These are phyloP conservation scores for Metschnikowia proteae DNA, from an alignment of 805 yeast species.

Conservation along the genomic window DNA sequence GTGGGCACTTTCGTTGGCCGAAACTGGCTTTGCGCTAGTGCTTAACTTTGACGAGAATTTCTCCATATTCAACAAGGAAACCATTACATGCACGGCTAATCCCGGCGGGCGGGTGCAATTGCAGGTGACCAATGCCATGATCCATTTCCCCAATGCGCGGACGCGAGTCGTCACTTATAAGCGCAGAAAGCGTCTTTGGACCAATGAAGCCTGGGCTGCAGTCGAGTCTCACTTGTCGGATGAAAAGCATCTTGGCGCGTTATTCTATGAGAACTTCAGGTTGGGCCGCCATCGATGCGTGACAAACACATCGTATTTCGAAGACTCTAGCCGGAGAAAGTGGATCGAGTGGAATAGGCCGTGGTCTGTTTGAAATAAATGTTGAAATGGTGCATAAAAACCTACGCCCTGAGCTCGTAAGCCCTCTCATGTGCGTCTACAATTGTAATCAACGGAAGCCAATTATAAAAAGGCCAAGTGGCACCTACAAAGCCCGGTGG, in stretches of 20 bases:
- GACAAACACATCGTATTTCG: conserved; percentile 12
- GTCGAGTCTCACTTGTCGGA: conserved; percentile 9
- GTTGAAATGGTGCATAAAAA: no score
- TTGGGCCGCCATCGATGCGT: conserved; percentile 17
- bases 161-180: conserved; percentile 9
- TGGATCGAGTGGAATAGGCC: conserved; percentile 13
- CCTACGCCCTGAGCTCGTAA: no score
- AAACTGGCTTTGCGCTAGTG: conserved; percentile 5
- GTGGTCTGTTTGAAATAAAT: neutral
- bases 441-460: no score
- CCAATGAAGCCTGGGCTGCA: conserved; percentile 9
- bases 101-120: conserved; percentile 17
- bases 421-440: no score
- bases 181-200: conserved; percentile 1
- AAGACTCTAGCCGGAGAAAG: conserved; percentile 8
- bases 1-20: conserved; percentile 5
- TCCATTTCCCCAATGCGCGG: conserved; percentile 14
- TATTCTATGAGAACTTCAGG: conserved; percentile 10
- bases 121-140: conserved; percentile 17
- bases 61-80: conserved; percentile 10
- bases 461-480: no score
- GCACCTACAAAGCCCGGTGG: no score
- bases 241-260: conserved; percentile 14
- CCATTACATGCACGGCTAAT: conserved; percentile 13
- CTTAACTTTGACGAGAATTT: conserved; percentile 7